A percentile compares a stretch with the other conserved stretches of the same genome.
phyloP scores from a whole-genome alignment of 371 early-diverging fungal species.

The Haplosporangium sp. region DNA sequence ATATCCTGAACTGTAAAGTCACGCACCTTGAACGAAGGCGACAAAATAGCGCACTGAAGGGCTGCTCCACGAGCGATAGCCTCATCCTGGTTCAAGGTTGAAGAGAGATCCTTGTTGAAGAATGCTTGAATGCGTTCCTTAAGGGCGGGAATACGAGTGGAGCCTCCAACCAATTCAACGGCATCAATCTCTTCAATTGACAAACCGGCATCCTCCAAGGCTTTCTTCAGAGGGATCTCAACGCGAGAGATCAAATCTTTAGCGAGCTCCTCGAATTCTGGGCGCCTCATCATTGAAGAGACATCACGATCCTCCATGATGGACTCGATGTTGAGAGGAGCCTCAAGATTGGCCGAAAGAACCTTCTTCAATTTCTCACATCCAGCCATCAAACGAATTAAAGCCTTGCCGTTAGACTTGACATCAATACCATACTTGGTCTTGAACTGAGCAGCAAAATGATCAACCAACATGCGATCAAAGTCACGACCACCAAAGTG shows the following conservation, averaged over 20 bases:
- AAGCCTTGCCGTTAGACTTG: slow-evolving; percentile 88
- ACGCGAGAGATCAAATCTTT: slow-evolving; percentile 81
- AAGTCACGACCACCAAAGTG: slow-evolving; percentile 97
- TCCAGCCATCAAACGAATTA: slow-evolving; percentile 90
- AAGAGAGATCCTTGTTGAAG: slow-evolving; percentile 88
- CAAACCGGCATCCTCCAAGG: slow-evolving; percentile 84
- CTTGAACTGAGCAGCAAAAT: slow-evolving; percentile 89
- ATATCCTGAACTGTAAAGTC: slow-evolving; percentile 94
- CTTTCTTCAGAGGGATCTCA: slow-evolving; percentile 78
- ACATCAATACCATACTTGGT: slow-evolving; percentile 97
- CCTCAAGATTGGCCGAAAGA: slow-evolving; percentile 91
- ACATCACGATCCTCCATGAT: slow-evolving; percentile 96
- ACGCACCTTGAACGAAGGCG: slow-evolving; percentile 98
- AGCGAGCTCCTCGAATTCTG: slow-evolving; percentile 89
- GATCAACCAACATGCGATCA: slow-evolving; percentile 89
- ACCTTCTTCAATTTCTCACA: slow-evolving; percentile 97
- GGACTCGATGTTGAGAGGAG: slow-evolving; percentile 94
- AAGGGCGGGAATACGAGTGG: slow-evolving; percentile 94
- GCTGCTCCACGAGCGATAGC: slow-evolving; percentile 97
- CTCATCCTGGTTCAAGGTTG: slow-evolving; percentile 98
- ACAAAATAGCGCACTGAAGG: slow-evolving; percentile 96
- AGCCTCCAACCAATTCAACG: slow-evolving; percentile 95
- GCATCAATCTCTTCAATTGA: slow-evolving; percentile 87
- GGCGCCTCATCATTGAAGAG: slow-evolving; percentile 81
- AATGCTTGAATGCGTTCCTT: slow-evolving; percentile 88